Base-by-base conservation (phyloP, 2,329 filamentous ascomycete species). In the Cladosporium sp. region DNA sequence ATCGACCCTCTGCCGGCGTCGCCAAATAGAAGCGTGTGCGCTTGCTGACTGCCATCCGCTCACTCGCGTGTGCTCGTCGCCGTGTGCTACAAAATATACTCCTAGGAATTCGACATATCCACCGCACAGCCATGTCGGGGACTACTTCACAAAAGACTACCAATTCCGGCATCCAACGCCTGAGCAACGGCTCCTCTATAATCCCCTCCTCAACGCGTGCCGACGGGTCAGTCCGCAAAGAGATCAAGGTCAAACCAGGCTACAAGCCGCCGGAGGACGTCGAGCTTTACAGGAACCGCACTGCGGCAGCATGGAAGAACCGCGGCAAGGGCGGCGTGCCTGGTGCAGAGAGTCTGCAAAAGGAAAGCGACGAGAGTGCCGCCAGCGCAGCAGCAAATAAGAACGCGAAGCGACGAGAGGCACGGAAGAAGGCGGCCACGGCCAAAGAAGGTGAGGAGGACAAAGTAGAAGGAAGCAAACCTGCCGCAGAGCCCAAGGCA, bases 191-290 rank as follows among this genome's bases (percentile, higher is more conserved):
- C 75, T 87, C 93, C 75, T 91, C 93, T 53, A 89, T 93, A 72
- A 98, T 99, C 66, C 95, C 95, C 29, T 87, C 93, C 52, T 98
- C 94, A 0, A 82, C 88, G 52, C 90, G 96, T 64, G 81, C 95
- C 28, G 95, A 99, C 76, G 95, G 95, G 66, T 92, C 90, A 60
- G 91, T 91, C n/a, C 88, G 95, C 65, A 96, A 91, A 75, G 94
- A 97, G 74, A 98, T 98, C 76, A 92, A 92, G 75, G 92, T 99
- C 67, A 88, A 92, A 33, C 94, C 95, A 0, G 96, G 95, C 63
- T 99, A 97, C 80, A 89, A 89, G 37, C 96, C 95, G 1, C 92
- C 93, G 0, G 95, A 99, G 80, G 95, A 99, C 79, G 90, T 98
- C 69, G 93, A 97, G 76, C 84, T 97, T 55, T 99, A 99, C 85